Evolutionary conservation across 129 eudicot species (phyloP), one percentile per base, ranked within the genome.

Genomic region (Lactuca saligna): DNA sequence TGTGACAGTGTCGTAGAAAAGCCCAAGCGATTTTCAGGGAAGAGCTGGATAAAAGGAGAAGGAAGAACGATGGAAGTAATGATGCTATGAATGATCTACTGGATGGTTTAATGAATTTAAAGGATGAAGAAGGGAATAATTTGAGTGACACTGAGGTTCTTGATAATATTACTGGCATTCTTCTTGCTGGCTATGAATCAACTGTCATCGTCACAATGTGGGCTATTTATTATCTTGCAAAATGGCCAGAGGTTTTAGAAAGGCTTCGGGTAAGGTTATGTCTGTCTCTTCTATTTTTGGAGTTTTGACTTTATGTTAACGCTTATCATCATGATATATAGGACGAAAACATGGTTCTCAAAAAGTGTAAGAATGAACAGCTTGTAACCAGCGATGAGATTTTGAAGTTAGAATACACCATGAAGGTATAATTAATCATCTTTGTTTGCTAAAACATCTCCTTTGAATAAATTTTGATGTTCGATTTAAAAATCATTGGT

Each of bases 181-280:
- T 81, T 32, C 57, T 75, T 25, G 85, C 70, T 32, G 87, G 82
- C 68, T 79, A 81, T 57, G 69, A 62, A 53, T 56, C 89, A 41
- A 87, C 80, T 63, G 25, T 79, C 13, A 44, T 76, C 1, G 65
- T 76, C 6, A 74, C 84, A 4, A 82, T 65, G 78, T 87, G 87
- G 89, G 82, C 82, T 56, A 54, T 87, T 41, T 81, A 81, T 77
- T 80, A 72, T 48, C 87, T 87, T 42, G 94, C 94, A 15, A 84
- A 81, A 62, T 81, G 59, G 60, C 89, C 94, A 8, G 41, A 75
- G 51, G 87, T 84, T 73, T 84, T 87, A 68, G 48, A 83, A 20
- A 83, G 73, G 70, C 89, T 86, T 65, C 88, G 77, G 88, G 93
- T 83, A 81, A 8, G 68, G 42, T n/a, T 65, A 17, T 7, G n/a